Base-by-base conservation (phyloP, 768 basidiomycete genomes). In the Lactarius hengduanensis region DNA sequence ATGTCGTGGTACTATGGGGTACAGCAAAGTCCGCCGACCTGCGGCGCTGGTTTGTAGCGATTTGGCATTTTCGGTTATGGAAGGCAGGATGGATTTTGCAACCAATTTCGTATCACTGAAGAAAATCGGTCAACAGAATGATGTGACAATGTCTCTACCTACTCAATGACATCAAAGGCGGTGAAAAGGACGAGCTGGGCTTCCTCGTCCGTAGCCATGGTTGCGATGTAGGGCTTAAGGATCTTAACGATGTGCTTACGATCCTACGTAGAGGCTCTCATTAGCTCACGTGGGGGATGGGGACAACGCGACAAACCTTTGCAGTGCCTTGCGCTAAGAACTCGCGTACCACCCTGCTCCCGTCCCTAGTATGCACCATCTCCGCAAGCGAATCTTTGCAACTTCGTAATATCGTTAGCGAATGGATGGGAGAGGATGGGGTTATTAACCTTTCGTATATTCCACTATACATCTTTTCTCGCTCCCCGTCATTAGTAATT, bases 311-410 rank as follows among this genome's bases (percentile, higher is more conserved):
- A 71, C 74, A 22, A 62, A 88, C 91, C 79, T 97, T 98, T 4
- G 95, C 93, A 15, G 83, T 85, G 5, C 93, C 93, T 54, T 83
- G 82, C 0, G 89, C 92, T 43, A 96, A 81, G 75, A 97, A 91
- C 68, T 94, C 89, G 53, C 95, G 86, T 3, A 91, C 94, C 32
- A 84, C 87, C 26, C 91, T 86, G 65, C 92, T 92, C 22, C 95
- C 95, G 71, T 96, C 92, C 73, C 86, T 93, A 18, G 95, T 98
- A 72, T 98, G 95, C 0, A 95, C 92, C 83, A 96, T 91, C 73
- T 97, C 95, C 0, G 94, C 89, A 8, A 96, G 79, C 22, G 89
- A 82, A 50, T 96, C 94, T 69, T 92, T 87, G 71, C 90, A 91
- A 59, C 91, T 93, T 68, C 36, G 68, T 38, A 45, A 26, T 38